These are phyloP conservation scores for Oryza officinalis DNA, from an alignment of 176 grass and related monocot species.

Conservation along the genomic window DNA sequence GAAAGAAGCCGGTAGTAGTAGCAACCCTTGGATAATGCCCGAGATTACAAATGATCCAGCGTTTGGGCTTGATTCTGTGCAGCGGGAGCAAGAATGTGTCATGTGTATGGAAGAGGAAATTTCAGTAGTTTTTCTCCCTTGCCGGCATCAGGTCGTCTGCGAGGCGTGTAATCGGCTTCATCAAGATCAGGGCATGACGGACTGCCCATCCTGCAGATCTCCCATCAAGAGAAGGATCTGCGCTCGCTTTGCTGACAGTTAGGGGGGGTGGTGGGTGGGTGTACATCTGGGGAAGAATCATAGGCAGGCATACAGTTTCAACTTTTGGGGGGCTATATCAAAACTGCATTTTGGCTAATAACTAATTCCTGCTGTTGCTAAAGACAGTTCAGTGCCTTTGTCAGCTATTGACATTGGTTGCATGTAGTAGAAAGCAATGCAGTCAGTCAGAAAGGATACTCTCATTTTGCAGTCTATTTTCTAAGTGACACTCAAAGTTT, in stretches of 20 bases:
- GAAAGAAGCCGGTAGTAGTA: not conserved
- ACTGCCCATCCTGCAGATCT: constrained; percentile 57
- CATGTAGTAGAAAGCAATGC: not conserved
- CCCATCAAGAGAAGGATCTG: constrained; percentile 43
- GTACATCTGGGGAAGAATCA: constrained; percentile 6
- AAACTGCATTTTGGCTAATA: not conserved
- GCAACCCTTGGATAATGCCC: not conserved
- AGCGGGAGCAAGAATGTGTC: constrained; percentile 51
- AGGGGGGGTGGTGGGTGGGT: not conserved
- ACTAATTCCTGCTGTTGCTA: not conserved
- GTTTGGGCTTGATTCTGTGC: constrained; percentile 31
- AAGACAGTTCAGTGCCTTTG: not conserved
- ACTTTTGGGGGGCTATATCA: not conserved
- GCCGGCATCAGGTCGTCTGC: constrained; percentile 57
- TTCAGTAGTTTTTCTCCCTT: constrained; percentile 62
- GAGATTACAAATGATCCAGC: constrained; percentile 25
- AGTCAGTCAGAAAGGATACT: constrained; percentile 1
- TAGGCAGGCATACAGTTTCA: not conserved
- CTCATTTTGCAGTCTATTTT: not conserved
- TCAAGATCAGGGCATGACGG: constrained; percentile 44
- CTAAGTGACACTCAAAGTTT: too few species aligned
- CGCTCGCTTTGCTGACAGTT: constrained; percentile 39
- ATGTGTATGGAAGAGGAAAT: constrained; percentile 59
- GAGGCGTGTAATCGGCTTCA: constrained; percentile 50
- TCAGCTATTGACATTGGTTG: not conserved